Percentiles rank a stretch among this genome's conserved stretches.
phyloP scores from a whole-genome alignment of 768 basidiomycete species.

The Nidularia sp. region DNA sequence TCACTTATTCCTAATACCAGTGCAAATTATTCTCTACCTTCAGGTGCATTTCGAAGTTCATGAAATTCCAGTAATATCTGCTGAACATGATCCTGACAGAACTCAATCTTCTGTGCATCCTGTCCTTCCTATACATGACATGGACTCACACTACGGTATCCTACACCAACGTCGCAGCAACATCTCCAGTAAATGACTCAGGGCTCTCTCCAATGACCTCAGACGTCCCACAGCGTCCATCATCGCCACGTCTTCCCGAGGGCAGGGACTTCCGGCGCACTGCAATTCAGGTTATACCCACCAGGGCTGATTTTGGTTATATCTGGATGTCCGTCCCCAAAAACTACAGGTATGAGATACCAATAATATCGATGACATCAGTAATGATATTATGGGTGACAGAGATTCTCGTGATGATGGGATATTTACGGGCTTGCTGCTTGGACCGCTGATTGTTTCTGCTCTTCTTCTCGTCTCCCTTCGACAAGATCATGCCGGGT shows the following conservation, averaged over 20 bases:
- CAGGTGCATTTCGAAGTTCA: slow-evolving; percentile 33
- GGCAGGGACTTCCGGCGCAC: slow-evolving; percentile 41
- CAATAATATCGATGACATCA: too few species aligned
- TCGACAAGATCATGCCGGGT: slow-evolving; percentile 20
- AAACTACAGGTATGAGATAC: slow-evolving; percentile 61
- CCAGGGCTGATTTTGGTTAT: slow-evolving; percentile 58
- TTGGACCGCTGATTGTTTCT: slow-evolving; percentile 77
- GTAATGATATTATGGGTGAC: background rate
- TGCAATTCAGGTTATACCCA: slow-evolving; percentile 15
- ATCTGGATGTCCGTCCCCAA: slow-evolving; percentile 91
- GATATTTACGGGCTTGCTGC: slow-evolving; percentile 75
- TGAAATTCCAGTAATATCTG: background rate
- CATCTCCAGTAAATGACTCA: too few species aligned
- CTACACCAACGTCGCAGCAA: too few species aligned
- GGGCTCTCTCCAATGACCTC: too few species aligned
- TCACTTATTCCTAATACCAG: slow-evolving; percentile 13
- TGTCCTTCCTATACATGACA: slow-evolving; percentile 56
- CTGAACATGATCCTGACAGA: slow-evolving; percentile 30
- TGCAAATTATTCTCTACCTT: slow-evolving; percentile 40
- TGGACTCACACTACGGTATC: slow-evolving; percentile 53
- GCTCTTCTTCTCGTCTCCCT: slow-evolving; percentile 59
- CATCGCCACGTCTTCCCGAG: slow-evolving; percentile 41
- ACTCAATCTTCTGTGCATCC: slow-evolving; percentile 48
- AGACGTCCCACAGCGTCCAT: slow-evolving; percentile 15
- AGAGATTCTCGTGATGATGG: slow-evolving; percentile 87